phyloP scores from a whole-genome alignment of 176 grass and related monocot species.

The Luzula sylvatica region DNA sequence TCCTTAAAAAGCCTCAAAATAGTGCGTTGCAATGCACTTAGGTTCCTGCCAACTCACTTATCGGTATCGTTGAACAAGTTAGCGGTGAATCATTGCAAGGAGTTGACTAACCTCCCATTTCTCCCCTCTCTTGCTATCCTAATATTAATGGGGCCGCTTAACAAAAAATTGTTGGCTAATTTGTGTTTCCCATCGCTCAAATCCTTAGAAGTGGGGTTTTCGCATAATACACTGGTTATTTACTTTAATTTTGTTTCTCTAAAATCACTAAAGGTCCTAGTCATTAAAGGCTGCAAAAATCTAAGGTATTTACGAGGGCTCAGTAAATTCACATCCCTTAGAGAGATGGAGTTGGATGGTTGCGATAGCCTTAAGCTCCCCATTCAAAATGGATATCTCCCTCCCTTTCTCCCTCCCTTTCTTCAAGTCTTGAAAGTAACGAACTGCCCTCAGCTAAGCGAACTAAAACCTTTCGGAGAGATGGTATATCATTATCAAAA shows the following conservation, averaged over 20 bases:
- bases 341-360: neutral
- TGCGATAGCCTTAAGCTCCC: neutral
- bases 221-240: neutral
- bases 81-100: neutral
- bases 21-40: neutral
- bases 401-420: neutral
- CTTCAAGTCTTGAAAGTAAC: neutral
- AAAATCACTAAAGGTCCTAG: neutral
- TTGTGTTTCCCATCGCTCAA: neutral
- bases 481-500: no score
- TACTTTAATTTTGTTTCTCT: neutral
- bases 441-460: neutral
- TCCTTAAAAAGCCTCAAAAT: neutral
- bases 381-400: neutral
- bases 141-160: neutral
- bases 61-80: neutral
- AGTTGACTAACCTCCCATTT: neutral
- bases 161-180: neutral
- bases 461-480: neutral
- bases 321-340: neutral
- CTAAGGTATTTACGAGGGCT: neutral
- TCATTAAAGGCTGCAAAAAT: conserved; percentile 2
- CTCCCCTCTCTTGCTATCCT: neutral
- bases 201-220: conserved; percentile 6
- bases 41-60: neutral